phyloP scores from a whole-genome alignment of 495 filamentous ascomycete genomes.

The Xanthoparmelia taractica region DNA sequence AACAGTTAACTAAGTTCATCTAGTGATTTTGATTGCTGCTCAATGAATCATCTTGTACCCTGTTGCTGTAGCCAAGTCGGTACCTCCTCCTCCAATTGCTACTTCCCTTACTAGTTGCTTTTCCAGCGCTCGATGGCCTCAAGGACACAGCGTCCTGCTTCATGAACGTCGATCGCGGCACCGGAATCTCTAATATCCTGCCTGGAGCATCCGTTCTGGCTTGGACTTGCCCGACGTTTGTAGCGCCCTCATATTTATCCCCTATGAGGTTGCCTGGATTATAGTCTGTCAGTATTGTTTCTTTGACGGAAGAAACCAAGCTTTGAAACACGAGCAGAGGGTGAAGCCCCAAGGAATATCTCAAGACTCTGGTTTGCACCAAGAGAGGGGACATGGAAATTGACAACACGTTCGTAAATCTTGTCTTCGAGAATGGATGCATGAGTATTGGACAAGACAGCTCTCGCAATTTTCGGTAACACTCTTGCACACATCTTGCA shows the following conservation, averaged over 20 bases:
- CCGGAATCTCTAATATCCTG: conserved; percentile 20
- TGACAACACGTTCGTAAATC: conserved; percentile 30
- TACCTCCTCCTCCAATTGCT: conserved; percentile 37
- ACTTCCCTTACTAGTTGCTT: neutral
- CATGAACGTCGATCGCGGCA: conserved; percentile 5
- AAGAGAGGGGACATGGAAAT: neutral
- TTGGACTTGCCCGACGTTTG: conserved; percentile 8
- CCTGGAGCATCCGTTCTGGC: conserved; percentile 15
- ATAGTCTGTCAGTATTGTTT: neutral
- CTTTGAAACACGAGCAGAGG: neutral
- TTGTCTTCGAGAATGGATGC: conserved; percentile 44
- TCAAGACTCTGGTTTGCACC: neutral
- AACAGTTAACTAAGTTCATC: neutral
- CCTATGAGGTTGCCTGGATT: conserved; percentile 20
- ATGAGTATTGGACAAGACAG: conserved; percentile 32
- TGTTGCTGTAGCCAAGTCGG: conserved; percentile 25
- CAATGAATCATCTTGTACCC: neutral
- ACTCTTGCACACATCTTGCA: conserved; percentile 46
- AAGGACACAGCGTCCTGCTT: conserved; percentile 14
- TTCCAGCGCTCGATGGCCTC: conserved; percentile 14
- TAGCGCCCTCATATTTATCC: conserved; percentile 13
- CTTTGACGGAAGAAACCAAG: neutral
- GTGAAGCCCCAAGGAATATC: neutral
- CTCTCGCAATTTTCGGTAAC: conserved; percentile 39
- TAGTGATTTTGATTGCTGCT: neutral